Percentiles rank a stretch among this genome's conserved stretches.
Conservation (phyloP, 1,139 yeast genomes). For the Candida glucosophila region DNA sequence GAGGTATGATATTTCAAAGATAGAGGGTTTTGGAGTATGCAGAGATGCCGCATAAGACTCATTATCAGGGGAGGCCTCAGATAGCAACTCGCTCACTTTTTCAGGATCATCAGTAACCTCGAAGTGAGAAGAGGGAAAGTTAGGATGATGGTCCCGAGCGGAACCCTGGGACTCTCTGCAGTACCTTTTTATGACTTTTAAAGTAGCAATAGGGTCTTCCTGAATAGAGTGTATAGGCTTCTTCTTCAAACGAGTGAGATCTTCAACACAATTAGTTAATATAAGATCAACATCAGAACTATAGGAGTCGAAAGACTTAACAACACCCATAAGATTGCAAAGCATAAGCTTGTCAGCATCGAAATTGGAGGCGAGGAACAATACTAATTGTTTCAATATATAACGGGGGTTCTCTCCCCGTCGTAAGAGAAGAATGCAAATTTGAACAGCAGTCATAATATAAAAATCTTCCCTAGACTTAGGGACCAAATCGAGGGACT, state of each 20-base stretch:
- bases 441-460: too few relatives aligned
- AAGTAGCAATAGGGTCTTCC: slow-evolving; percentile 3
- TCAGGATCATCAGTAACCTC: too few relatives aligned
- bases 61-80: too few relatives aligned
- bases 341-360: slow-evolving; percentile 7
- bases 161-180: too few relatives aligned
- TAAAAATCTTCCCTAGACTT: too few relatives aligned
- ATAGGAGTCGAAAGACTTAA: slow-evolving; percentile 8
- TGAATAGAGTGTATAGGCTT: slow-evolving; percentile 1
- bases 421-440: slow-evolving; percentile 9
- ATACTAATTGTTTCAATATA: slow-evolving; percentile 18
- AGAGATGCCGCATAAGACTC: too few relatives aligned
- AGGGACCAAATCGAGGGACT: too few relatives aligned
- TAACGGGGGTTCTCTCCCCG: slow-evolving; percentile 20
- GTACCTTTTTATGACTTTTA: slow-evolving; percentile 3
- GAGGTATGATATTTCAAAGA: too few relatives aligned
- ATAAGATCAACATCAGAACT: slow-evolving; percentile 6
- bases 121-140: too few relatives aligned
- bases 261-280: slow-evolving; percentile 9
- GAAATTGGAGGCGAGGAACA: slow-evolving; percentile 14
- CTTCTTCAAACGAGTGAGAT: slow-evolving; percentile 7
- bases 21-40: too few relatives aligned
- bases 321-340: slow-evolving; percentile 7
- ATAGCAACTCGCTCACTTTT: too few relatives aligned
- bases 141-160: too few relatives aligned